Evolutionary conservation across 768 basidiomycete species (phyloP), one percentile per base, ranked within the genome.

Genomic region (Tricholoma sp.): DNA sequence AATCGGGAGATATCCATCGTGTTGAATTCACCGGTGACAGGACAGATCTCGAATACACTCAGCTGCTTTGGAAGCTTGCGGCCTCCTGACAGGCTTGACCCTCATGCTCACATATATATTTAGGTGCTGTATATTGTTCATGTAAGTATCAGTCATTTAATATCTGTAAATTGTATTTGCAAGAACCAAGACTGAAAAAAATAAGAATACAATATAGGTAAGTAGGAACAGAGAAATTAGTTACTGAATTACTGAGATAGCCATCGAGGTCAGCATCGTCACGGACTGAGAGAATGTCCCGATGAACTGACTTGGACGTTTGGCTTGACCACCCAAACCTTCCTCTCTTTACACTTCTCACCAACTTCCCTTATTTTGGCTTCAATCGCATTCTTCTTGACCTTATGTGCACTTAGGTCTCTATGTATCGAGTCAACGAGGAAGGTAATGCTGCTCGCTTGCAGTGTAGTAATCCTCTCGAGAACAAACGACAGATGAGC

Each of bases 341-440:
- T 89, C 72, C 77, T 83, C 56, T 83, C 80, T 66, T 81, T 88
- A 62, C 81, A 85, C 65, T 89, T 92, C 70, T 86, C 88, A 13
- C 82, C 77, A 11, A 92, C 79, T 68, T 92, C 89, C 47, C 81
- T 77, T 36, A 94, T 76, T 68, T 93, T 93, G 2, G 83, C 84
- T 68, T 91, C 89, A 45, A 94, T 84, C 4, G 89, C 83, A 50
- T 85, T 88, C 77, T 93, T 94, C 75, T 87, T 91, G 59, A 92
- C 80, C 55, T 85, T 86, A 60, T 87, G 73, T n/a, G 68, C 69
- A 32, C 81, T 81, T 39, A 93, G 74, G 28, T 87, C 87, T 59
- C 86, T 82, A 63, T 85, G 82, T 60, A 93, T 79, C 7, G 82
- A 77, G 57, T 93, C 91, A 0, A 92, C 79, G 29, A 94, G 80